Conservation (phyloP, 768 basidiomycete genomes). For the Leccinum pellstonianum region DNA sequence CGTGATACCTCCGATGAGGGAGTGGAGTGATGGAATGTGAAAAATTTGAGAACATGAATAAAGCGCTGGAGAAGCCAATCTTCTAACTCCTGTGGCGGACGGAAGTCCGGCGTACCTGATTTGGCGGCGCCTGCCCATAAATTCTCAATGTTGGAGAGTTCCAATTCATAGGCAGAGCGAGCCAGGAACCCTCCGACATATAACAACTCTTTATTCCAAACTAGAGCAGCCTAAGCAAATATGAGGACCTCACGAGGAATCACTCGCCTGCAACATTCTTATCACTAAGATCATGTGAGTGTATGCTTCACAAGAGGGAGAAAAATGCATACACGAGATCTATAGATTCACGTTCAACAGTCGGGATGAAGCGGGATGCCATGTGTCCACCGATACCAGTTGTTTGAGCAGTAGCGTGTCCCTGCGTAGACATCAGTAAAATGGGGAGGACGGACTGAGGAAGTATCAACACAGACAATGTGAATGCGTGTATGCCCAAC, state of each 20-base stretch:
- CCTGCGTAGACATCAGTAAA: not conserved
- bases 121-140: constrained; percentile 57
- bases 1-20: constrained; percentile 77
- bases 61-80: constrained; percentile 56
- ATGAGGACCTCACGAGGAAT: not conserved
- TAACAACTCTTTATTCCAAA: constrained; percentile 80
- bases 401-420: constrained; percentile 14
- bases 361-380: constrained; percentile 17
- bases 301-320: not conserved
- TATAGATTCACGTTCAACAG: constrained; percentile 19
- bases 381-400: constrained; percentile 19
- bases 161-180: constrained; percentile 12
- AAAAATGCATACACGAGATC: constrained; percentile 11
- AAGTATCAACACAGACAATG: constrained; percentile 2
- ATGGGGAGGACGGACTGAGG: not conserved
- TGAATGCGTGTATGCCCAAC: constrained; percentile 15
- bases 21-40: constrained; percentile 85
- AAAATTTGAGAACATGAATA: constrained; percentile 83
- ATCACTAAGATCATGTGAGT: constrained; percentile 1
- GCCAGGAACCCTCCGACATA: constrained; percentile 12
- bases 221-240: constrained; percentile 33
- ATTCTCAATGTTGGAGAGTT: constrained; percentile 20
- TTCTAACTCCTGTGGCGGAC: constrained; percentile 42
- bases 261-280: constrained; percentile 9
- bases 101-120: constrained; percentile 28